A percentile compares a stretch with the other conserved stretches of the same genome.
Conservation (phyloP, 805 yeast genomes). For the Ogataea thermomethanolica region DNA sequence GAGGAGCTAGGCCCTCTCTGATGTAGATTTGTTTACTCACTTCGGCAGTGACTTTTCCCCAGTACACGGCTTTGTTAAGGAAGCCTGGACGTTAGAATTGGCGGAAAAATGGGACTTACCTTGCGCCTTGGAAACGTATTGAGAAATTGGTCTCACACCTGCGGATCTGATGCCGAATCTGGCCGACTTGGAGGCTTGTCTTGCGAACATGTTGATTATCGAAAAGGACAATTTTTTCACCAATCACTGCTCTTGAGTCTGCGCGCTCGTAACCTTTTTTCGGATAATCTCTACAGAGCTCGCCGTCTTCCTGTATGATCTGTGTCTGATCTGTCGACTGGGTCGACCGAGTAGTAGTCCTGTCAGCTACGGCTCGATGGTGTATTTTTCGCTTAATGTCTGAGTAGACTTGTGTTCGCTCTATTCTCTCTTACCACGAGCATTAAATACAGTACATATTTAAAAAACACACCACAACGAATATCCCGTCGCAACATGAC, state of each 20-base stretch:
- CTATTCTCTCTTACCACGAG: too few relatives aligned
- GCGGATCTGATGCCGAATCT: slow-evolving; percentile 28
- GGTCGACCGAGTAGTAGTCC: too few relatives aligned
- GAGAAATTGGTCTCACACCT: slow-evolving; percentile 39
- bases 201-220: slow-evolving; percentile 30
- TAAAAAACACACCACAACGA: too few relatives aligned
- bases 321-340: too few relatives aligned
- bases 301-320: background rate
- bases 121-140: slow-evolving; percentile 35
- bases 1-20: slow-evolving; percentile 93
- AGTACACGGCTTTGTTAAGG: slow-evolving; percentile 67
- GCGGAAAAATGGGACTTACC: slow-evolving; percentile 28
- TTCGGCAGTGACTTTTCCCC: slow-evolving; percentile 59
- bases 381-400: too few relatives aligned
- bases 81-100: slow-evolving; percentile 23
- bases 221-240: slow-evolving; percentile 12
- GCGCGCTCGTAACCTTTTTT: slow-evolving; percentile 11
- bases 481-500: too few relatives aligned
- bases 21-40: slow-evolving; percentile 72
- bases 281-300: background rate
- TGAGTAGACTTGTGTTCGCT: too few relatives aligned
- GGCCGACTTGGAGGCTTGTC: slow-evolving; percentile 32
- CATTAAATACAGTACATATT: too few relatives aligned
- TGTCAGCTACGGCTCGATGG: too few relatives aligned
- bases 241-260: slow-evolving; percentile 16